Base-by-base conservation (phyloP, 768 basidiomycete species). In the Kondoa subrosea region DNA sequence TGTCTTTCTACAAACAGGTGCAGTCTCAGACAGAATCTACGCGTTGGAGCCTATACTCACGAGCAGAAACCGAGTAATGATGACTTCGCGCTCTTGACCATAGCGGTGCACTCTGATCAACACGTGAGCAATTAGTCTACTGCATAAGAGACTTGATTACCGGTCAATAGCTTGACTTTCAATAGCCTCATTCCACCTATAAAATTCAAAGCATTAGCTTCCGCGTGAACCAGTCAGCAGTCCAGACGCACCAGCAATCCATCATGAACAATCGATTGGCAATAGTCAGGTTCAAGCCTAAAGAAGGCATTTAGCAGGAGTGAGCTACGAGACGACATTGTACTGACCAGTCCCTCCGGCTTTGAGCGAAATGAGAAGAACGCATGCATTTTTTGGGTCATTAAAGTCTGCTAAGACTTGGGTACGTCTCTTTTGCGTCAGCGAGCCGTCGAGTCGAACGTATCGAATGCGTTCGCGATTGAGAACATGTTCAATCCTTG, bases 341-440 rank as follows among this genome's bases (percentile, higher is more conserved):
- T 92, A 91, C 67, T 93, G 75, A 0, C 91, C 92, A 27, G 91
- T 89, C 29, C 92, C 92, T 30, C 91, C 92, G 2, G 92, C 92
- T 76, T 89, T 91, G 76, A 91, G 76, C n/a, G 74, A 74, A 2
- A 71, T 71, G 50, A 73, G 68, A 8, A 74, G 62, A n/a, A 75
- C 61, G 64, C 67, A 67, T 26, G 67, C 58, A 25, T 61, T 21
- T 25, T 67, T 65, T 4, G 60, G 61, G 29, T 67, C 69, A 29
- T 72, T 72, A 80, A 96, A 96, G 69, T 85, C 85, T 57, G 83
- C 80, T 50, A 97, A 81, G 1, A 89, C 87, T 8, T 82, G 81
- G 50, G 82, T 83, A 66, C 89, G 82, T 75, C 86, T 87, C 78
- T 86, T 87, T 70, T 93, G 81, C 72, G 85, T 85, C 88, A 96